Evolutionary conservation across 1,139 yeast species (phyloP), one percentile per base, ranked within the genome.

Genomic region (Kodamaea fungicola): DNA sequence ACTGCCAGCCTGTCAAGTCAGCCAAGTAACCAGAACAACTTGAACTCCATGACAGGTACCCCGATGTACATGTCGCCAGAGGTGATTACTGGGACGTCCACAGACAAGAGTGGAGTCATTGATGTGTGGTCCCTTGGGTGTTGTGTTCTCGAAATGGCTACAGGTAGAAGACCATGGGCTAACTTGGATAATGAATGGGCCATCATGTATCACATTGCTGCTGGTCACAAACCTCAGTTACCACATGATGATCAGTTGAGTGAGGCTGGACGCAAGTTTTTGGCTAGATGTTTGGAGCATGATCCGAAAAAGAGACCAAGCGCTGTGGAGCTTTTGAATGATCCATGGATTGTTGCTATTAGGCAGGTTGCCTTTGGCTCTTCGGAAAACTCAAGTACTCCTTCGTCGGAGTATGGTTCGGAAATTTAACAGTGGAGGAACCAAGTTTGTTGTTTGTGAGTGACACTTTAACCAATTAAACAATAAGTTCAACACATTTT

Each of bases 51-150:
- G 81, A 87, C 95, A 1, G 98, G 98, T 35, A 92, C 98, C 0
- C 98, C 98, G 12, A 92, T 92, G 97, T 92, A 92, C 61, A 92
- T 92, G 98, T 87, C 97, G 0, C 98, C 98, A 0, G 98, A 92
- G 56, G 89, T 88, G 0, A 89, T 92, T 40, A 86, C 95, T 1
- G 97, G 97, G 1, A 69, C 80, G 3, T 65, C 74, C 3, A 63
- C 76, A 2, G 85, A 82, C 29, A 74, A 77, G 41, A 80, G 75
- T 50, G 95, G 95, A 1, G 80, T 83, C 7, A 81, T 82, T 34
- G 98, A 84, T 59, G 79, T 84, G 24, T 84, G 94, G 94, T 83
- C 94, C 1, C 65, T 84, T 31, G 94, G 94, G 7, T 84, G 94
- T 55, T 84, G 89, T 61, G 82, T 83, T 2, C 60, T 83, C 25